Evolutionary conservation across 495 filamentous ascomycete species (phyloP).

Genomic region (Poronia punctata): DNA sequence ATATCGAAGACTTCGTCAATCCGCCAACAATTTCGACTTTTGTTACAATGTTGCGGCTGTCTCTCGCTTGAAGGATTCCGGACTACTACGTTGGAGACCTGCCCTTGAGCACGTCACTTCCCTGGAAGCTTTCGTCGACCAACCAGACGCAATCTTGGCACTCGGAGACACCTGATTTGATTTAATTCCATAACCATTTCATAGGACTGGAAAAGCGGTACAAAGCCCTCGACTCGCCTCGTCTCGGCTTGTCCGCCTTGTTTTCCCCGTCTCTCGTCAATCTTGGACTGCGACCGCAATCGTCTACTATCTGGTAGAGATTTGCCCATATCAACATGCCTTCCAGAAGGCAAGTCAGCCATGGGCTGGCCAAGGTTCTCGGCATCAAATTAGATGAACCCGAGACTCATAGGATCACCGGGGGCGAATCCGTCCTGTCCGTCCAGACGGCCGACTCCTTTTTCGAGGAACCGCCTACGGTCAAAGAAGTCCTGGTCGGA

Average conservation of each 20-base stretch:
- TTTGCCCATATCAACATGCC: constrained; percentile 18
- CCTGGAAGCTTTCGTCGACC: background rate
- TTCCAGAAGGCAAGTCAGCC: constrained; percentile 46
- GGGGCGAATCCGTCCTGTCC: constrained; percentile 76
- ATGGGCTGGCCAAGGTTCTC: constrained; percentile 67
- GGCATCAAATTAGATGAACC: constrained; percentile 76
- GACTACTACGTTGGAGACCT: background rate
- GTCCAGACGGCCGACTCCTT: constrained; percentile 70
- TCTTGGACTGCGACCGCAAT: too few species aligned
- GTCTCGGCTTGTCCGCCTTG: background rate
- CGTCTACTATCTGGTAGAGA: too few species aligned
- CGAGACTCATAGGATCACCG: constrained; percentile 48
- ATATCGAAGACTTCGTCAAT: too few species aligned
- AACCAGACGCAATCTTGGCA: constrained; percentile 7
- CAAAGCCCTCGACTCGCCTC: constrained; percentile 1
- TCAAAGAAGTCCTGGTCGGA: constrained; percentile 61
- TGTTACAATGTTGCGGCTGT: constrained; percentile 2
- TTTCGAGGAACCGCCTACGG: constrained; percentile 73
- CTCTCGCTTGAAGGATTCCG: background rate
- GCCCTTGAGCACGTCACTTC: constrained; percentile 4
- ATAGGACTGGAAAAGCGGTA: constrained; percentile 1
- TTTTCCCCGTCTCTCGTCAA: too few species aligned
- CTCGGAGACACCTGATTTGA: too few species aligned
- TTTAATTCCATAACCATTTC: too few species aligned
- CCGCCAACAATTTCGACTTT: too few species aligned